A percentile compares a stretch with the other conserved stretches of the same genome.
These are phyloP conservation scores for Lecanosticta acicola DNA, from an alignment of 2,329 filamentous ascomycete species.

Conservation along the genomic window DNA sequence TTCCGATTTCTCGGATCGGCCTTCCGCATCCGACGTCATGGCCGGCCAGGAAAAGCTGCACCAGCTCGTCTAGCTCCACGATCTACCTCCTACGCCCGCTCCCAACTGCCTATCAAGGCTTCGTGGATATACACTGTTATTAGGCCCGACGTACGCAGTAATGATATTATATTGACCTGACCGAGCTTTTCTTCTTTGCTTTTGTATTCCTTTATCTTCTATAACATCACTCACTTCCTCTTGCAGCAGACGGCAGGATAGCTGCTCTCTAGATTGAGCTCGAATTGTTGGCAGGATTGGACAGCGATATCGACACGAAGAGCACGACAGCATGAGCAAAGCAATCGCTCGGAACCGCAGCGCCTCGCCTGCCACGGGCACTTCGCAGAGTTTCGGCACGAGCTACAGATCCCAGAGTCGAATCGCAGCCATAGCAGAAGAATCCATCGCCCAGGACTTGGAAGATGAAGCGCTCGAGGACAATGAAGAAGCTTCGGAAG, in stretches of 20 bases:
- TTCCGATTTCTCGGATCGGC: not conserved
- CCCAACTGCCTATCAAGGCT: not conserved
- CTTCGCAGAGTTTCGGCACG: slow-evolving; percentile 25
- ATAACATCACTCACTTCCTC: no score
- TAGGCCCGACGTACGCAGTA: not conserved
- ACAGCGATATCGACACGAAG: no score
- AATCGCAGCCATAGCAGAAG: slow-evolving; percentile 28
- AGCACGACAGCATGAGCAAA: slow-evolving; percentile 6
- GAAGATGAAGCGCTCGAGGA: slow-evolving; percentile 21
- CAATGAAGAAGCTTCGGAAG: slow-evolving; percentile 12
- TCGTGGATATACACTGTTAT: not conserved
- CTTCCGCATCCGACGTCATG: not conserved
- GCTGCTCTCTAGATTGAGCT: no score
- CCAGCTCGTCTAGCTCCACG: not conserved
- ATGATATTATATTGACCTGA: not conserved
- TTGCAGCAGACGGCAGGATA: not conserved
- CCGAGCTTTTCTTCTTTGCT: not conserved
- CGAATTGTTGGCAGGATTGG: no score
- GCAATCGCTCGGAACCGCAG: slow-evolving; percentile 13
- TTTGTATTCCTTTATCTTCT: not conserved
- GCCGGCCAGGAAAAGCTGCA: not conserved
- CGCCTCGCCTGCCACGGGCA: slow-evolving; percentile 8
- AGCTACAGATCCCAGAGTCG: slow-evolving; percentile 25
- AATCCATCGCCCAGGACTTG: slow-evolving; percentile 30
- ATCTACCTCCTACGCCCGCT: not conserved